Base-by-base conservation (phyloP, 306 rosid species). In the Ormosia semicastrata region DNA sequence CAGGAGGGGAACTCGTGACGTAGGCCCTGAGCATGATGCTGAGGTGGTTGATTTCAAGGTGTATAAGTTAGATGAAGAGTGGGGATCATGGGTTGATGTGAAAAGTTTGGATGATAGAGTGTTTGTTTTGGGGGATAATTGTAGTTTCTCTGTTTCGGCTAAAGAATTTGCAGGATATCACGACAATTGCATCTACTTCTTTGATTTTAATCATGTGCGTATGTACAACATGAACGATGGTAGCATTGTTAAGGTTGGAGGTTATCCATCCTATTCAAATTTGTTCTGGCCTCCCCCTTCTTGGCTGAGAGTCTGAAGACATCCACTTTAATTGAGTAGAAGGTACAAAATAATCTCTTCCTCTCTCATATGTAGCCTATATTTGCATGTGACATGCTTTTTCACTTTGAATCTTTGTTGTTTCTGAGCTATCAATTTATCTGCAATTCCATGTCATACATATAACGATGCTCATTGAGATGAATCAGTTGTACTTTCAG, bases 41-140 rank as follows among this genome's bases (percentile, higher is more conserved):
- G 71, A 11, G 11, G 86, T 83, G 1, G 87, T 75, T 2, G 72
- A 57, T 62, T 92, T 94, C 80, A 90, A 87, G 3, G 87, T 87
- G 66, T 81, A 87, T 60, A 87, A 70, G 84, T 66, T 87, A 81
- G 90, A 87, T 72, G 87, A 84, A 76, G 90, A 87, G 43, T 84
- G 86, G 83, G 87, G 86, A 0, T 84, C 43, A 0, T 87, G 90
- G 90, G 85, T 83, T 75, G 81, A 84, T 76, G 87, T 84, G 75
- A 84, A 87, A 4, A 56, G 66, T 39, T 66, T 88, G 84, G 71
- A 57, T 43, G 90, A 81, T 50, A 82, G 85, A 68, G 74, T 80
- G 0, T 84, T 87, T 34, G 7, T 87, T 41, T 81, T 87, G 85
- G 78, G 88, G 3, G 30, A 17, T 13, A 65, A 66, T 13, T 81